Conservation (phyloP, 441 rosid genomes). For the Pelargonium australe region DNA sequence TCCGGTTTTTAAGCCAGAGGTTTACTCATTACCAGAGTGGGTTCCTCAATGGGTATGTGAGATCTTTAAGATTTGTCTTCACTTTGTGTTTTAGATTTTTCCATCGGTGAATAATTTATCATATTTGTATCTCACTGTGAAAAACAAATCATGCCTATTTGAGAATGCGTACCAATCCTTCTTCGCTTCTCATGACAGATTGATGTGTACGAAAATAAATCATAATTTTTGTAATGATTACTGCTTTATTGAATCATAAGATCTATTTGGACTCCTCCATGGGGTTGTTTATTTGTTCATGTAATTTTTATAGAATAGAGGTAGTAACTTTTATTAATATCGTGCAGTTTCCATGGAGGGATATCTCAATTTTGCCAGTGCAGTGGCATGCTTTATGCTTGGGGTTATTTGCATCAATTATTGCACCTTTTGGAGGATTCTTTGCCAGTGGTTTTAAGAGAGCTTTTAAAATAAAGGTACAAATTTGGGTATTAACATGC, state of each 20-base stretch:
- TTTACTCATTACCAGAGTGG: constrained; percentile 1
- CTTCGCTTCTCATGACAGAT: no score
- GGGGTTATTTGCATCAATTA: constrained; percentile 6
- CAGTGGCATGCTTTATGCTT: constrained; percentile 7
- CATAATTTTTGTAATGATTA: no score
- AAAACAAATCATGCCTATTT: no score
- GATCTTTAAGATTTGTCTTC: neutral
- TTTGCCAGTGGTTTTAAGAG: constrained; percentile 5
- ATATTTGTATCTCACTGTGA: no score
- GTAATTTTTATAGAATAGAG: neutral
- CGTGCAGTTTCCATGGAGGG: constrained; percentile 3
- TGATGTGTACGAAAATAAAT: no score
- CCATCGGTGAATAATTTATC: no score
- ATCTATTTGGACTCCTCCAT: no score
- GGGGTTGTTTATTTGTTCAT: neutral
- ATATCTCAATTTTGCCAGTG: neutral
- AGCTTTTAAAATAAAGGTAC: constrained; percentile 5
- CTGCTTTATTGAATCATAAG: no score
- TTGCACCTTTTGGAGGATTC: constrained; percentile 5
- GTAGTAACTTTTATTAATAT: neutral
- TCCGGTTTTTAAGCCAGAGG: constrained; percentile 2
- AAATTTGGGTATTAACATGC: neutral
- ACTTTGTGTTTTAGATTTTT: no score
- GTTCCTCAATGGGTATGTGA: neutral
- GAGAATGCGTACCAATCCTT: no score